A percentile compares a stretch with the other conserved stretches of the same genome.
phyloP scores from a whole-genome alignment of 768 basidiomycete genomes.

The Trametes gibbosa region DNA sequence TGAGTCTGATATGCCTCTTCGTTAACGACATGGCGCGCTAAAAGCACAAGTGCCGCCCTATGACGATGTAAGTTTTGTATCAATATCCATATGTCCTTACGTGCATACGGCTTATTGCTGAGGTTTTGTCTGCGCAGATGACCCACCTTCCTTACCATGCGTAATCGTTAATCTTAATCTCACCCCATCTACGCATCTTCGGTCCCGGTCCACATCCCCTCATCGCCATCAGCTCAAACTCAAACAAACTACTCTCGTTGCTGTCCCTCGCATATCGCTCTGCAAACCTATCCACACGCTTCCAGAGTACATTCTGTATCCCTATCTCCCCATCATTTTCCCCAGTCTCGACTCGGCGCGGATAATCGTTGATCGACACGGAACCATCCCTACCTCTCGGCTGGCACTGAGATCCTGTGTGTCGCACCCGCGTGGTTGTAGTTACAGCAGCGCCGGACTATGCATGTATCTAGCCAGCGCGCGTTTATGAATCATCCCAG shows the following conservation, averaged over 20 bases:
- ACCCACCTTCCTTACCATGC: slow-evolving; percentile 13
- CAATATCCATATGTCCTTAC: not conserved
- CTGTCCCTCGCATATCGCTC: slow-evolving; percentile 11
- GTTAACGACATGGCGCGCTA: slow-evolving; percentile 8
- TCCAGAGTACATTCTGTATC: slow-evolving; percentile 4
- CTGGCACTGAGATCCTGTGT: not conserved
- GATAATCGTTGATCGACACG: not conserved
- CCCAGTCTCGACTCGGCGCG: not conserved
- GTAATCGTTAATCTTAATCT: slow-evolving; percentile 16
- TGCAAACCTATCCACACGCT: not conserved
- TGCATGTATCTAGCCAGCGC: slow-evolving; percentile 11
- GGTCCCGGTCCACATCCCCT: not conserved
- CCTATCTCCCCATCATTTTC: not conserved
- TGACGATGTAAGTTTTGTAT: slow-evolving; percentile 12
- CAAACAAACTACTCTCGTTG: slow-evolving; percentile 1
- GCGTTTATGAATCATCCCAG: slow-evolving; percentile 1
- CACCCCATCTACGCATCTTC: slow-evolving; percentile 4
- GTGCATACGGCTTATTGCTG: not conserved
- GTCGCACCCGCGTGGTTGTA: not conserved
- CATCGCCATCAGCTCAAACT: not conserved
- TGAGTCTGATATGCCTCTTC: slow-evolving; percentile 3
- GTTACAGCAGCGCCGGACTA: not conserved
- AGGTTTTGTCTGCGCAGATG: not conserved
- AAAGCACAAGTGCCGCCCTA: not conserved
- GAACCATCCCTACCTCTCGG: not conserved